Conservation (phyloP, 1,139 yeast genomes). For the Nematodospora anomalae region DNA sequence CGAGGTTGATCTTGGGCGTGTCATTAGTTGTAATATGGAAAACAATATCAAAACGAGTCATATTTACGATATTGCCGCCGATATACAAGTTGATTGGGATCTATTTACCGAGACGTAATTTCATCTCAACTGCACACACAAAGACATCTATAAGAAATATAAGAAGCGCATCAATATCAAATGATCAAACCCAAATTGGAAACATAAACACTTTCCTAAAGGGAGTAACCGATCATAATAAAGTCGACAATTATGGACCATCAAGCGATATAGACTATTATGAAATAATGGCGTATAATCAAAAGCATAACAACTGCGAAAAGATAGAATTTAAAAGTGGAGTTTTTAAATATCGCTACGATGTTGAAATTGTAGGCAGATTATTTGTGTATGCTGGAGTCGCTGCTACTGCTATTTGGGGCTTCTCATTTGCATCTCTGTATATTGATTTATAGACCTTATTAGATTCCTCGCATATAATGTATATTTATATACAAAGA, state of each 20-base stretch:
- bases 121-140: constrained; percentile 41
- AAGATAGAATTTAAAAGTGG: constrained; percentile 26
- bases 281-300: constrained; percentile 40
- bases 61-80: constrained; percentile 52
- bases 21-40: constrained; percentile 68
- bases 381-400: constrained; percentile 76
- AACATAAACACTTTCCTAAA: constrained; percentile 37
- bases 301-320: constrained; percentile 9
- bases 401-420: constrained; percentile 48
- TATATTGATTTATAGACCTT: constrained; percentile 15
- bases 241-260: constrained; percentile 37
- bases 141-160: constrained; percentile 35
- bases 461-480: not conserved
- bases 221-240: constrained; percentile 27
- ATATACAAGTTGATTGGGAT: constrained; percentile 45
- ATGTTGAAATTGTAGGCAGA: constrained; percentile 72
- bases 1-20: constrained; percentile 60
- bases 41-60: constrained; percentile 58
- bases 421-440: constrained; percentile 31
- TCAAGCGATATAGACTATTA: constrained; percentile 44
- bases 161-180: constrained; percentile 41
- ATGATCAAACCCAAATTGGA: constrained; percentile 34
- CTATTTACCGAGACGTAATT: constrained; percentile 44
- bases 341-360: constrained; percentile 58
- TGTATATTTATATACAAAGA: constrained; percentile 1